Percentiles rank a stretch among this genome's conserved stretches.
phyloP scores from a whole-genome alignment of 257 asterid species.

The Nicotiana sylvestris region DNA sequence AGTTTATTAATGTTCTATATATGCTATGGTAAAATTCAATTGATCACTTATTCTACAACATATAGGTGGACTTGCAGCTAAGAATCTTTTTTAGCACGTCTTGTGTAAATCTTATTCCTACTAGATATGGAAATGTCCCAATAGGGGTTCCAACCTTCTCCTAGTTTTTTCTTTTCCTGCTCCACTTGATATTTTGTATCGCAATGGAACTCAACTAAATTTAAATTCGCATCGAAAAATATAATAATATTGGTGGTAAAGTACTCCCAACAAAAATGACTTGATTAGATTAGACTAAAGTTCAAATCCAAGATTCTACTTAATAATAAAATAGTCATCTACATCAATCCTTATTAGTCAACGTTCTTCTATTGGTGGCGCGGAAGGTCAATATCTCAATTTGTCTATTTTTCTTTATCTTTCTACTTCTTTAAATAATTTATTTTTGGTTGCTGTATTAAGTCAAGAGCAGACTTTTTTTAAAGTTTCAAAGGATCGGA shows the following conservation, averaged over 20 bases:
- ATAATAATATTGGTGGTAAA: too few relatives aligned
- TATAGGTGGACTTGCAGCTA: neutral
- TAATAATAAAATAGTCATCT: too few relatives aligned
- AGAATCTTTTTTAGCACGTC: neutral
- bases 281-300: too few relatives aligned
- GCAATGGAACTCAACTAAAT: too few relatives aligned
- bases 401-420: neutral
- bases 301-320: too few relatives aligned
- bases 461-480: neutral
- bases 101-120: neutral
- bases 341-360: too few relatives aligned
- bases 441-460: neutral
- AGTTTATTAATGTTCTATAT: neutral
- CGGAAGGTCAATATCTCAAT: neutral
- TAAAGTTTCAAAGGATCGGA: neutral
- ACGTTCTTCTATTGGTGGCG: neutral
- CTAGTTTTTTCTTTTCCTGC: too few relatives aligned
- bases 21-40: neutral
- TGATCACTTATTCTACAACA: neutral
- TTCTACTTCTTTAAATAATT: neutral
- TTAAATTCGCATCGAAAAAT: rapidly evolving
- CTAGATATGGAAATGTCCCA: neutral
- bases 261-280: too few relatives aligned
- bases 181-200: too few relatives aligned
- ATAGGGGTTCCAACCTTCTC: neutral